Conservation (phyloP, 371 early-diverging fungal species). For the Actinomucor elegans region DNA sequence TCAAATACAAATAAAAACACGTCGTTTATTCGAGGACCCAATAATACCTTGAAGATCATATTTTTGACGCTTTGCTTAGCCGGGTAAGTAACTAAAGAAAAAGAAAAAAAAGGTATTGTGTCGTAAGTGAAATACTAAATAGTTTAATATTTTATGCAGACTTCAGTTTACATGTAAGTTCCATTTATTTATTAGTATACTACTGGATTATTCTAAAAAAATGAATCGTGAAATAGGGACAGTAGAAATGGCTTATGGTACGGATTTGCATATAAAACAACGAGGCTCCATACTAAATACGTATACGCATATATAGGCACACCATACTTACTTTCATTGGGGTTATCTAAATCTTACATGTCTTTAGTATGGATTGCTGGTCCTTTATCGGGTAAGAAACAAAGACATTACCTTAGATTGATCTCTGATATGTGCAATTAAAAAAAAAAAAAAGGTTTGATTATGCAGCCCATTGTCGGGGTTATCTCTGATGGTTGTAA, state of each 20-base stretch:
- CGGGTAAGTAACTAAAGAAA: constrained; percentile 14
- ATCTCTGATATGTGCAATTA: too few relatives aligned
- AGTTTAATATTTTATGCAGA: too few relatives aligned
- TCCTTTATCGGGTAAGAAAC: constrained; percentile 82
- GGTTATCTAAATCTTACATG: constrained; percentile 79
- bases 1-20: not conserved
- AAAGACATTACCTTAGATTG: too few relatives aligned
- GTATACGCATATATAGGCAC: too few relatives aligned
- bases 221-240: constrained; percentile 47
- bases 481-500: constrained; percentile 73
- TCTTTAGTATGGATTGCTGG: constrained; percentile 97
- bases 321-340: constrained; percentile 86
- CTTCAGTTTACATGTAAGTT: constrained; percentile 49
- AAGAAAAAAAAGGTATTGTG: too few relatives aligned
- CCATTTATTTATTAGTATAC: too few relatives aligned
- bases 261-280: too few relatives aligned
- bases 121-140: too few relatives aligned
- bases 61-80: constrained; percentile 45
- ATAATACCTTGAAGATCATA: constrained; percentile 33
- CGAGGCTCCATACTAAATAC: too few relatives aligned
- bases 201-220: too few relatives aligned
- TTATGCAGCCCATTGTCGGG: constrained; percentile 86
- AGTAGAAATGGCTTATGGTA: constrained; percentile 70
- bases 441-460: too few relatives aligned
- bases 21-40: constrained; percentile 32